Base-by-base conservation (phyloP, 2,329 filamentous ascomycete genomes). In the Aureobasidium lini region DNA sequence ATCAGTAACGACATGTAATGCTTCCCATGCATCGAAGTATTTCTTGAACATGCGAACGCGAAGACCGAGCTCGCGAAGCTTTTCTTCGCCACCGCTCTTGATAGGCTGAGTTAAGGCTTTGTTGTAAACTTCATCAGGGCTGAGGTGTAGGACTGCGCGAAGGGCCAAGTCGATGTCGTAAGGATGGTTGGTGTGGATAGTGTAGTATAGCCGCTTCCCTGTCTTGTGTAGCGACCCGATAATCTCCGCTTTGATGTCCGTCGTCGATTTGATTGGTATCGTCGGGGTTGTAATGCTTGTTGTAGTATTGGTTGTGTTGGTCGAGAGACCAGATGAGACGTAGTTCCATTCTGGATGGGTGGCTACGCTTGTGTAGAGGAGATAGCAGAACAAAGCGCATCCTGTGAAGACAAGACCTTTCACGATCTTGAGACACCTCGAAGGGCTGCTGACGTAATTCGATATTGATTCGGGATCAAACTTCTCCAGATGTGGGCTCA, bases 11-110 rank as follows among this genome's bases (percentile, higher is more conserved):
- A 73, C 54, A 50, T 73, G 71, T 13, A 73, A 59, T 43, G 66
- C 68, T 61, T 75, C 73, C 75, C 75, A 77, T 5, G 74, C 73
- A 44, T 72, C 70, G 23, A 74, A 71, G 49, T 73, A 74, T 44
- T 66, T 70, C 54, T 70, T 70, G 65, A 73, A 77, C n/a, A 69
- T 69, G 39, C 75, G 72, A 3, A 73, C 70, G 31, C 74, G 70
- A 6, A 77, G 64, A 10, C 73, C 74, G 13, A 74, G 66, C 60
- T 77, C 74, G 15, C 70, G 69, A 31, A 76, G 68, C 56, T 70
- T 70, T 54, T 70, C 67, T 57, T 75, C 70, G 34, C 74, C 75
- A 0, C 72, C 73, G 3, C 65, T 63, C 18, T 72, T 65, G 49
- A 77, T 71, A 4, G 72, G 70, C 8, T 71, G 68, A 1, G 75